phyloP scores from a whole-genome alignment of 805 yeast species.

The Candida adriatica region DNA sequence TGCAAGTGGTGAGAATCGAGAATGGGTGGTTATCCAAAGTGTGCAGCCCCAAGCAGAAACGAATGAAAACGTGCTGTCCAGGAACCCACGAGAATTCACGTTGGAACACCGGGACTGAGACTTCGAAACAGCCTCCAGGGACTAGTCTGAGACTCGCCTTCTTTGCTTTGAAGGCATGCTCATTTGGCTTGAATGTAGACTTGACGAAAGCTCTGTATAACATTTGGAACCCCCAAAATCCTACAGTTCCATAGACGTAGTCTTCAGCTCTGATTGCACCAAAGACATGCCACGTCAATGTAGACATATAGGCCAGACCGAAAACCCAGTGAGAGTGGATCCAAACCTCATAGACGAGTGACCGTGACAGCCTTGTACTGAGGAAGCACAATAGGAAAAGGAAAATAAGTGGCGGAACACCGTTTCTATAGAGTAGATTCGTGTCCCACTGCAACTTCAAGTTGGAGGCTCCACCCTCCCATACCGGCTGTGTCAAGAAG shows the following conservation, averaged over 20 bases:
- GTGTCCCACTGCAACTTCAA: conserved; percentile 19
- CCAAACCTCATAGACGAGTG: conserved; percentile 38
- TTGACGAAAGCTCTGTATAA: conserved; percentile 39
- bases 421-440: conserved; percentile 28
- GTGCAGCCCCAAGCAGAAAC: conserved; percentile 36
- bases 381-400: conserved; percentile 36
- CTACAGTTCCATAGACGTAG: conserved; percentile 45
- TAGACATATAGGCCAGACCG: conserved; percentile 41
- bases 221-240: conserved; percentile 44
- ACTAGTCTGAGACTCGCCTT: conserved; percentile 26
- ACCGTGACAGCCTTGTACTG: conserved; percentile 36
- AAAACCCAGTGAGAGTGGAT: conserved; percentile 47
- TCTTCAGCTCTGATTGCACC: conserved; percentile 29
- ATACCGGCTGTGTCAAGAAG: conserved; percentile 35
- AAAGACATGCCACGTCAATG: conserved; percentile 39
- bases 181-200: conserved; percentile 39
- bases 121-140: conserved; percentile 26
- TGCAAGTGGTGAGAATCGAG: conserved; percentile 35
- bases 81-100: conserved; percentile 40
- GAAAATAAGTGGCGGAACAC: conserved; percentile 43
- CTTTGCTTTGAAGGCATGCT: conserved; percentile 33
- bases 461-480: conserved; percentile 42
- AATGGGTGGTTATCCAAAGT: conserved; percentile 52
- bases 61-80: conserved; percentile 48
- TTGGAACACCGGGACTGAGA: conserved; percentile 24